phyloP scores from a whole-genome alignment of 1,139 yeast species.

The Pichia sp. region DNA sequence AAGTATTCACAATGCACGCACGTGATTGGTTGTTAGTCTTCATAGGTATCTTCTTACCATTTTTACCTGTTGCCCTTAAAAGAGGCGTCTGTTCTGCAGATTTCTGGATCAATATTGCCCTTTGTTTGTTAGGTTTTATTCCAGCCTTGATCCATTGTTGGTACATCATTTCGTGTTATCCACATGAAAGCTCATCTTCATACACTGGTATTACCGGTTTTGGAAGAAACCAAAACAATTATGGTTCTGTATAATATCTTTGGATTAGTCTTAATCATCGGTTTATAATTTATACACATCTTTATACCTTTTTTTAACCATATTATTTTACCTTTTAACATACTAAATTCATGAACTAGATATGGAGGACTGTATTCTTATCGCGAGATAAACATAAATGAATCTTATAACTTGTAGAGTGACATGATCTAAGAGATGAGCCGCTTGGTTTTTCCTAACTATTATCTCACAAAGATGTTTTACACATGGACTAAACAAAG shows the following conservation, averaged over 20 bases:
- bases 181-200: constrained; percentile 36
- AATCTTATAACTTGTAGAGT: too few relatives aligned
- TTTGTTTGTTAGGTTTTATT: constrained; percentile 70
- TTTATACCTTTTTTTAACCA: too few relatives aligned
- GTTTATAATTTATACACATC: too few relatives aligned
- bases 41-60: constrained; percentile 76
- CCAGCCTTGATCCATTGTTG: constrained; percentile 72
- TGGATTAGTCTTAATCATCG: too few relatives aligned
- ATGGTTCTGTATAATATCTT: constrained; percentile 17
- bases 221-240: constrained; percentile 28
- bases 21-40: constrained; percentile 76
- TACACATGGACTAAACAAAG: not conserved
- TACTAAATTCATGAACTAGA: too few relatives aligned
- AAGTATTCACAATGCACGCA: constrained; percentile 56
- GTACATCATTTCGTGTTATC: constrained; percentile 52
- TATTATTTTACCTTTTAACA: too few relatives aligned
- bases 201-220: constrained; percentile 30
- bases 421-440: too few relatives aligned
- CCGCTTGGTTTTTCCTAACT: not conserved
- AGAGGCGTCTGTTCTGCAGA: constrained; percentile 69
- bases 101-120: constrained; percentile 61
- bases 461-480: not conserved
- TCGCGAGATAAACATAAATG: too few relatives aligned
- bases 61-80: constrained; percentile 73
- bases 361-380: too few relatives aligned